Percentiles rank a stretch among this genome's conserved stretches.
phyloP scores from a whole-genome alignment of 306 rosid genomes.

The Echinosophora koreensis region DNA sequence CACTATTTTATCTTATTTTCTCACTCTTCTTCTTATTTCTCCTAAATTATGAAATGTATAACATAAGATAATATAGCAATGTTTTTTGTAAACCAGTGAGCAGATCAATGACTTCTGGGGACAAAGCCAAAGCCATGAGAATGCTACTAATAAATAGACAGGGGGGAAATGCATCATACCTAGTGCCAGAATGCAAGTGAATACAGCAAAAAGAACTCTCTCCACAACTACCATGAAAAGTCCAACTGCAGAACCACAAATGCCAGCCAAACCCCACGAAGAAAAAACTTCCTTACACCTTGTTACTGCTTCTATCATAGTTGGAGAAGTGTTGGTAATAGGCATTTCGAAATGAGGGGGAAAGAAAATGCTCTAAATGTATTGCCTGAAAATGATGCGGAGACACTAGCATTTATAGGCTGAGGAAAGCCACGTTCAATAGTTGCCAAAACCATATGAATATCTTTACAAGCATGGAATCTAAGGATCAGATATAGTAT shows the following conservation, averaged over 20 bases:
- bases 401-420: conserved; percentile 38
- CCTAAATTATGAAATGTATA: neutral
- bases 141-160: neutral
- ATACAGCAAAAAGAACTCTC: conserved; percentile 40
- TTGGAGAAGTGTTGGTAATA: conserved; percentile 38
- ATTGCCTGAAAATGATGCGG: conserved; percentile 13
- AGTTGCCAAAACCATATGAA: neutral
- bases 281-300: conserved; percentile 36
- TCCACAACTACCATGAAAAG: conserved; percentile 33
- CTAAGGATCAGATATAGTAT: neutral
- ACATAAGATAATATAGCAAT: neutral
- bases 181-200: conserved; percentile 45
- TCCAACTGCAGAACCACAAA: conserved; percentile 13
- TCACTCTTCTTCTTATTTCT: neutral
- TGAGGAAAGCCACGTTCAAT: conserved; percentile 24
- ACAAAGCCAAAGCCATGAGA: conserved; percentile 23
- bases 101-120: conserved; percentile 1
- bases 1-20: conserved; percentile 20
- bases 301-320: neutral
- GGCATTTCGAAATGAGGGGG: conserved; percentile 34
- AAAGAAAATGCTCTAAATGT: conserved; percentile 17
- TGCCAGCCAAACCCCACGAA: neutral
- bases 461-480: neutral
- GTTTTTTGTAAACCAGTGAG: neutral
- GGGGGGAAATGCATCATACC: conserved; percentile 40